Base-by-base conservation (phyloP, 345 rosid genomes). In the Alliaria petiolata region DNA sequence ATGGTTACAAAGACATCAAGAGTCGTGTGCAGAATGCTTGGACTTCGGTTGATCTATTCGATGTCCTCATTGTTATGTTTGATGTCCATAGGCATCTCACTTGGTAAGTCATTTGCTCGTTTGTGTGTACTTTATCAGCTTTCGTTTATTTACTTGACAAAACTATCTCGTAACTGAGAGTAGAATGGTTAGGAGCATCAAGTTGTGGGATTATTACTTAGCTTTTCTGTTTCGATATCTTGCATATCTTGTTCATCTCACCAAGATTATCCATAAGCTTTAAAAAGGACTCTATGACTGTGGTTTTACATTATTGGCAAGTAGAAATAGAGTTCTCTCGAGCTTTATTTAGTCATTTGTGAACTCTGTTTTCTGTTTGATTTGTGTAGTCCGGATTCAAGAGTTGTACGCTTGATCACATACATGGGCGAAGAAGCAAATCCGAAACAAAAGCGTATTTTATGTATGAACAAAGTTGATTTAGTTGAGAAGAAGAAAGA, bases 401-500 rank as follows among this genome's bases (percentile, higher is more conserved):
- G 99, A 81, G 99, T 95, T 49, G 50, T 79, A 69, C 86, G 69
- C 69, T 77, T 95, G 81, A 86, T 95, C 72, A 79, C 82, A 73
- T 81, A 60, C 33, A 76, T 91, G 90, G 99, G 97, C 4, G 79
- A 79, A 56, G 85, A 85, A 76, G 73, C 68, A 73, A 82, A 87
- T 70, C 73, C 88, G 4, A 86, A 80, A 63, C 99, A 95, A 63
- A 85, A 83, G 72, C 84, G 95, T 54, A 69, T 95, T 34, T 81
- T 95, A 74, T 95, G 99, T 79, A 85, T 95, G 91, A 95, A 95
- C 70, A 91, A 93, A 80, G 83, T 89, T 72, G 97, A 89, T 80
- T 76, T 93, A 43, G 88, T 93, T 57, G 86, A 81, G 66, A 93
- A 83, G 36, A 95, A 89, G 82, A 86, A 91, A 73, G 91, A 91